Base-by-base conservation (phyloP, 1,139 yeast genomes). In the Diutina rugosa region DNA sequence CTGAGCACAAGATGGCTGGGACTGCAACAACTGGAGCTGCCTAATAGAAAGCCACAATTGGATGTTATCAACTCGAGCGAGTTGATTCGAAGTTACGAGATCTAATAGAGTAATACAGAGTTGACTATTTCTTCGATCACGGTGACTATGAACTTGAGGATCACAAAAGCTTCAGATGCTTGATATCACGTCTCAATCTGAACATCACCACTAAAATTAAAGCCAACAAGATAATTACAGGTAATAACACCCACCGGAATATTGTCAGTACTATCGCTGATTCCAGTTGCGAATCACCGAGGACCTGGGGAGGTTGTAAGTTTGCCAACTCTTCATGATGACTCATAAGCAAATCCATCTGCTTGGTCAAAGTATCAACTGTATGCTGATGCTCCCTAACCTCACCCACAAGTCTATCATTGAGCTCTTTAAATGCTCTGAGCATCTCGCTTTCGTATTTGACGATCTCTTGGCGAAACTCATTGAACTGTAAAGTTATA, bases 151-250 rank as follows among this genome's bases (percentile, higher is more conserved):
- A 9, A 35, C 14, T n/a, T 35, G 14, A 35, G 14, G 41, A 35
- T 63, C 66, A 80, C 59, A 80, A 72, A 55, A 80, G 70, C 62
- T 81, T 81, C 8, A 82, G 70, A 64, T 80, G 85, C 62, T 79
- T 80, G 56, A 80, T 78, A 61, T 80, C 84, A 58, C 71, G 77
- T 66, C 83, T 74, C 58, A 80, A 70, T 63, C 79, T 71, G 63
- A 74, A 74, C 28, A 79, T 72, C 58, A 78, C 68, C 8, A 74
- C 64, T 2, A 72, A 68, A 57, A 78, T 70, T 4, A 72, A 64
- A 30, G 73, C 62, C 18, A 79, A 63, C 12, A 75, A 69, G 18
- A 73, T 58, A 16, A 77, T 65, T 29, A 80, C 66, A 0, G 80
- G 78, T 48, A 79, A 62, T 57, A 79, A 68, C 16, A 77, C 64